These are phyloP conservation scores for Blastomyces emzantsi DNA, from an alignment of 2,329 filamentous ascomycete genomes.

Conservation along the genomic window DNA sequence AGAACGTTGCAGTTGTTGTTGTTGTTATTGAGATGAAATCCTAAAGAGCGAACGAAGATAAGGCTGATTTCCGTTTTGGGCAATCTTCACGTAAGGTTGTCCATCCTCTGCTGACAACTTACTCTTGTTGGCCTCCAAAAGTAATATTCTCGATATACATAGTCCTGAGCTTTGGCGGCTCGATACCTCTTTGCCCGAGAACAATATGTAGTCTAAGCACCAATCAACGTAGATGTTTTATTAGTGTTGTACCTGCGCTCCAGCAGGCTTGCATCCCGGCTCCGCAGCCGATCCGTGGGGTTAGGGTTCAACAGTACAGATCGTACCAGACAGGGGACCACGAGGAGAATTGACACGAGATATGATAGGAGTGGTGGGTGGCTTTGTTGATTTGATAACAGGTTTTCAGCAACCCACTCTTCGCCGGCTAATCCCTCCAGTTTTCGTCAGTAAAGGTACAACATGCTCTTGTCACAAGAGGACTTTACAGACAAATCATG, in stretches of 20 bases:
- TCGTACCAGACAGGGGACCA: neutral
- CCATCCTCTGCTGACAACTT: neutral
- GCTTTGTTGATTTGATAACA: neutral
- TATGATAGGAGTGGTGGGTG: no score
- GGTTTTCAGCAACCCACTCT: neutral
- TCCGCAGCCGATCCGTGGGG: neutral
- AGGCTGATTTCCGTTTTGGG: conserved; percentile 3
- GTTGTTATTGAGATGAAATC: neutral
- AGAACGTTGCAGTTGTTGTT: neutral
- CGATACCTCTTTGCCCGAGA: no score
- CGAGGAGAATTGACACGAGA: neutral
- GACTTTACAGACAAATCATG: neutral
- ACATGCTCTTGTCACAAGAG: no score
- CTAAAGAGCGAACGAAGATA: neutral
- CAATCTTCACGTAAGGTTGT: neutral
- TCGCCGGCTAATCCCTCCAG: no score
- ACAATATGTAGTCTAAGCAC: no score
- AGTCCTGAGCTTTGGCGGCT: no score
- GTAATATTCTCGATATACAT: no score
- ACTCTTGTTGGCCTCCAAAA: neutral
- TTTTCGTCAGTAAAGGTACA: neutral
- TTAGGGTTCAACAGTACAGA: neutral
- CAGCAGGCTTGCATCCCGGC: neutral
- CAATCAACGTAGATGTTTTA: no score
- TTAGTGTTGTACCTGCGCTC: neutral